phyloP scores from a whole-genome alignment of 164 flowering plant species.

The Dillenia suffruticosa region DNA sequence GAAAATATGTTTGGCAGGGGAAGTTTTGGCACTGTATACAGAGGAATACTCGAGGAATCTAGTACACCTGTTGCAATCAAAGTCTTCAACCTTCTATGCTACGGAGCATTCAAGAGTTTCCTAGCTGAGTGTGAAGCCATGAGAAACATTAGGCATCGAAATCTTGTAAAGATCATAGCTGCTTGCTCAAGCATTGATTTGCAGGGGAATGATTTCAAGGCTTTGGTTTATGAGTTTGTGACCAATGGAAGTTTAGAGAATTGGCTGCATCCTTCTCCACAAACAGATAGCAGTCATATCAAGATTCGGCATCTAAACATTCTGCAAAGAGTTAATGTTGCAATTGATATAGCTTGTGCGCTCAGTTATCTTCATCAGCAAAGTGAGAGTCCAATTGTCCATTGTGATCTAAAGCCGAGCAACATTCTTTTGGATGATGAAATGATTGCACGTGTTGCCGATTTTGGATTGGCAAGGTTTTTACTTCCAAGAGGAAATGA shows the following conservation, averaged over 20 bases:
- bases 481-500: neutral
- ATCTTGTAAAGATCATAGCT: too few species aligned
- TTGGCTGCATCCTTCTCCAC: conserved; percentile 10
- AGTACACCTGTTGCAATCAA: neutral
- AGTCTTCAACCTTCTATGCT: neutral
- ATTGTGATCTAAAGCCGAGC: conserved; percentile 13
- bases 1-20: neutral
- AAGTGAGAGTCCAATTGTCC: conserved; percentile 2
- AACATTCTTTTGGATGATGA: conserved; percentile 13
- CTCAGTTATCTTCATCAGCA: conserved; percentile 15
- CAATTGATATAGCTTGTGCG: conserved; percentile 15
- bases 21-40: conserved; percentile 3
- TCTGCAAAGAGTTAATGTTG: conserved; percentile 11
- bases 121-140: too few species aligned
- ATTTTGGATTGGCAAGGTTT: conserved; percentile 16
- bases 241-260: conserved; percentile 18
- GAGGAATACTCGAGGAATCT: neutral
- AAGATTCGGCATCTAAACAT: conserved; percentile 1
- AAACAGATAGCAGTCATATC: neutral
- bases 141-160: too few species aligned
- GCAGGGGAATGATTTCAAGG: conserved; percentile 17
- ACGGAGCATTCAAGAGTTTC: neutral
- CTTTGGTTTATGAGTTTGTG: conserved; percentile 16
- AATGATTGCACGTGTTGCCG: conserved; percentile 11
- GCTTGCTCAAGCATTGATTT: too few species aligned